Conservation (phyloP, 352 stramenopile species). For the Globisporangium irregulare region DNA sequence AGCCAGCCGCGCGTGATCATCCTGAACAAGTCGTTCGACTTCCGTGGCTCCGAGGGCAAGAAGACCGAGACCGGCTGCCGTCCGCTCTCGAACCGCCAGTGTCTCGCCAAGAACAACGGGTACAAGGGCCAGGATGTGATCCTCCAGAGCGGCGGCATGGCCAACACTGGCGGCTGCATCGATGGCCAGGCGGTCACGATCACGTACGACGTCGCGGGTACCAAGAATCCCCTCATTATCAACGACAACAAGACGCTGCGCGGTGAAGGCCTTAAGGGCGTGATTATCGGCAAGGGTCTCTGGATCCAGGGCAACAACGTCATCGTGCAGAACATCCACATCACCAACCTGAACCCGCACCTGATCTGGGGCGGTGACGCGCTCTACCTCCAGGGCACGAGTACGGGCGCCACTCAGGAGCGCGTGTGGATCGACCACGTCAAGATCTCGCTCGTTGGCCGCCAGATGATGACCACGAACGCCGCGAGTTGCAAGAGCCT, state of each 20-base stretch:
- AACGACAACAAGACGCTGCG: slow-evolving; percentile 36
- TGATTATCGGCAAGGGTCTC: slow-evolving; percentile 35
- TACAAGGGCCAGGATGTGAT: slow-evolving; percentile 55
- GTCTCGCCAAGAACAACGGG: slow-evolving; percentile 51
- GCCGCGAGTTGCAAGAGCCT: slow-evolving; percentile 26
- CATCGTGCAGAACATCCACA: slow-evolving; percentile 40
- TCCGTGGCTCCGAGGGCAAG: slow-evolving; percentile 43
- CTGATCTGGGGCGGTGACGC: slow-evolving; percentile 21
- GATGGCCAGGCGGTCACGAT: slow-evolving; percentile 32
- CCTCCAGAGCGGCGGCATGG: slow-evolving; percentile 44
- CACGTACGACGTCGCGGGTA: slow-evolving; percentile 38
- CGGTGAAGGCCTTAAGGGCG: slow-evolving; percentile 25
- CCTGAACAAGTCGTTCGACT: slow-evolving; percentile 50
- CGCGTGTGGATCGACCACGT: slow-evolving; percentile 43
- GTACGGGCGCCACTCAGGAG: slow-evolving; percentile 17
- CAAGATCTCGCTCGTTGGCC: slow-evolving; percentile 24
- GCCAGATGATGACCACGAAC: slow-evolving; percentile 34
- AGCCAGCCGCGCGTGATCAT: slow-evolving; percentile 42
- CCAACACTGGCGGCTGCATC: slow-evolving; percentile 46
- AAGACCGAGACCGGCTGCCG: slow-evolving; percentile 45
- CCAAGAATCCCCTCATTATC: slow-evolving; percentile 29
- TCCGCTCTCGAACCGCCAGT: slow-evolving; percentile 37
- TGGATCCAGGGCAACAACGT: slow-evolving; percentile 33
- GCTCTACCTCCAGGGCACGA: slow-evolving; percentile 19
- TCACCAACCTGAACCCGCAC: slow-evolving; percentile 41